Evolutionary conservation across 352 stramenopile species (phyloP), one percentile per base, ranked within the genome.

Genomic region (Globisporangium recalcitrans): DNA sequence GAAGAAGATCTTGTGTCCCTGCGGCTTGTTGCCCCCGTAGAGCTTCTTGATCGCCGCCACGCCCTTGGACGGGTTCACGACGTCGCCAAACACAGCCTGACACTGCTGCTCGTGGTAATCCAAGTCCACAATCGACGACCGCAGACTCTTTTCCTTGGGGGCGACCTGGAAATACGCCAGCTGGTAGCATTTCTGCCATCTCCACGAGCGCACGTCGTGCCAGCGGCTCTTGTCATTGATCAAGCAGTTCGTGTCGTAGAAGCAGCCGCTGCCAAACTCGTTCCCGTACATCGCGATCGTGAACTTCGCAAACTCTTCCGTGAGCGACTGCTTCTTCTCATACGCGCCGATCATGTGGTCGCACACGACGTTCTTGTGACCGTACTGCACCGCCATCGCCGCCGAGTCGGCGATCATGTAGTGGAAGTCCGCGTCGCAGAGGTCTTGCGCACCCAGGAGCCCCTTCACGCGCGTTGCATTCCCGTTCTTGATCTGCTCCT

Each of bases 401-500:
- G 87, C 86, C 21, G 85, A 70, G 65, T 96, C 87, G 8, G 87
- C 87, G 52, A 96, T 74, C 88, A 96, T 96, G 72, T 96, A 96
- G 69, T 92, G 92, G 65, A 96, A 96, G 60, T 96, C 87, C 14
- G 74, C 69, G 31, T 92, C 80, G 8, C 56, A 69, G 31, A 95
- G 66, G 11, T 65, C 72, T 29, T 85, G 42, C 1, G 82, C 82
- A 14, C 86, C 82, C 31, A 96, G 74, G 11, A 95, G 61, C 24
- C 36, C 63, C 58, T 91, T 91, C 49, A 89, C 84, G 11, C 46
- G 62, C 9, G 82, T 86, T 34, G 62, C 74, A 48, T 87, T 90
- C 29, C 70, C 73, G 22, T 65, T 59, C 0, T 46, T 36, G 38
- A 95, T 77, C 54, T 85, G 72, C 14, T 70, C 67, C 46, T 95